Percentiles rank a stretch among this genome's conserved stretches.
Evolutionary conservation across 2,329 filamentous ascomycete genomes (phyloP).

Genomic region (Colletotrichum sp.): DNA sequence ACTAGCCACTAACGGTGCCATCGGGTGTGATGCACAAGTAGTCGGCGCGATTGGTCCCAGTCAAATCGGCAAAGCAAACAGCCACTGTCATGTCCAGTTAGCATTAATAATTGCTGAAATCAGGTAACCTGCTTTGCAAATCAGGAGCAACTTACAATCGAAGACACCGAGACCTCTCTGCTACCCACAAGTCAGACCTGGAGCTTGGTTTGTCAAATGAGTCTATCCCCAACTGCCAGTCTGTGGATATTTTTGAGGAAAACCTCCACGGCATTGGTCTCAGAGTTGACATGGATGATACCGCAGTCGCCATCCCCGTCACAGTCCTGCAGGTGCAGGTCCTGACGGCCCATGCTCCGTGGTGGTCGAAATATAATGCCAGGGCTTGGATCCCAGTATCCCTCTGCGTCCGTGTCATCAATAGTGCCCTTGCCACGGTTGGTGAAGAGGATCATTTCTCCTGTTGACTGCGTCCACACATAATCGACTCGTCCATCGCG

Average conservation of each 20-base stretch:
- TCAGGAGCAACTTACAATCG: slow-evolving; percentile 14
- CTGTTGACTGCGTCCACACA: background rate
- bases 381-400: background rate
- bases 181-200: slow-evolving; percentile 25
- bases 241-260: slow-evolving; percentile 26
- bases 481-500: slow-evolving; percentile 9
- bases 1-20: slow-evolving; percentile 26
- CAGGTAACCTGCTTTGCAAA: accelerated
- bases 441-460: slow-evolving; percentile 2
- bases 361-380: slow-evolving; percentile 3
- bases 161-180: slow-evolving; percentile 25
- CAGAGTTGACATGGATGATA: slow-evolving; percentile 32
- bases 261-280: slow-evolving; percentile 27
- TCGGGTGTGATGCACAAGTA: slow-evolving; percentile 35
- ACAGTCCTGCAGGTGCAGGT: slow-evolving; percentile 39
- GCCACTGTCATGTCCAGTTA: background rate
- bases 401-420: background rate
- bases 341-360: background rate
- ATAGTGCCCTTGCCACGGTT: background rate
- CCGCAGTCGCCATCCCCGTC: slow-evolving; percentile 39
- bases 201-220: background rate
- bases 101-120: background rate
- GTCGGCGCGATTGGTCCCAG: slow-evolving; percentile 30
- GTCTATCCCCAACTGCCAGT: background rate
- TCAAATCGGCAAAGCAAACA: slow-evolving; percentile 35